These are phyloP conservation scores for Phytophthora vignae DNA, from an alignment of 352 stramenopile genomes.

Conservation along the genomic window DNA sequence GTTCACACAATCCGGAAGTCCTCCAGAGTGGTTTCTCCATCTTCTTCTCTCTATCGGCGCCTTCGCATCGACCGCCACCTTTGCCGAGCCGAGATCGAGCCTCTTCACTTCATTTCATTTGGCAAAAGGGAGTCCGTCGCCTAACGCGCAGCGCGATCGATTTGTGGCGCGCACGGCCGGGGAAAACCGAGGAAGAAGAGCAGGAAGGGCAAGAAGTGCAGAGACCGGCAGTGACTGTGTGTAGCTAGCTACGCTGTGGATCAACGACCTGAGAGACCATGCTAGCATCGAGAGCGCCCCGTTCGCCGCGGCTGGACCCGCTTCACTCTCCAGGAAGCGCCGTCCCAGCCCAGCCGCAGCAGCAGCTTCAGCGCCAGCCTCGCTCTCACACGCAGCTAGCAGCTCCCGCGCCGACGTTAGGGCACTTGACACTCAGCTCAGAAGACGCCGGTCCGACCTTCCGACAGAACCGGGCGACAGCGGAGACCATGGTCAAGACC, in stretches of 20 bases:
- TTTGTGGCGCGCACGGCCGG: conserved; percentile 14
- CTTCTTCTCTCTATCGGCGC: not conserved
- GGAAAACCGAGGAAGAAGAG: conserved; percentile 40
- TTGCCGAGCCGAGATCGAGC: conserved; percentile 4
- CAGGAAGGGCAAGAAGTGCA: conserved; percentile 43
- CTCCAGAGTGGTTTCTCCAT: conserved; percentile 26
- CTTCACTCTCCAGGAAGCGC: conserved; percentile 35
- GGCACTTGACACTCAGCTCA: conserved; percentile 22
- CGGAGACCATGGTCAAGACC: conserved; percentile 27
- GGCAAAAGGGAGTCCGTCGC: conserved; percentile 17
- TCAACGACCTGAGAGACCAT: conserved; percentile 8
- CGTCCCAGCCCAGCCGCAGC: not conserved
- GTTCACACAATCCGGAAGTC: conserved; percentile 5
- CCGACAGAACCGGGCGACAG: conserved; percentile 10
- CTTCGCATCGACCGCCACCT: not conserved
- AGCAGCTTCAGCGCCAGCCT: not conserved
- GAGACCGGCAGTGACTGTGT: conserved; percentile 23
- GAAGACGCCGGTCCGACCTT: conserved; percentile 18
- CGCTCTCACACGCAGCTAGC: not conserved
- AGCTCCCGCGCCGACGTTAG: not conserved
- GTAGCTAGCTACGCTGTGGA: not conserved
- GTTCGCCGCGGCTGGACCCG: conserved; percentile 23
- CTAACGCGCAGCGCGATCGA: conserved; percentile 2
- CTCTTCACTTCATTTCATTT: conserved; percentile 29
- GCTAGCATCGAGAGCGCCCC: conserved; percentile 5